Base-by-base conservation (phyloP, 169 alveolate genomes). In the Hammondia hammondi region DNA sequence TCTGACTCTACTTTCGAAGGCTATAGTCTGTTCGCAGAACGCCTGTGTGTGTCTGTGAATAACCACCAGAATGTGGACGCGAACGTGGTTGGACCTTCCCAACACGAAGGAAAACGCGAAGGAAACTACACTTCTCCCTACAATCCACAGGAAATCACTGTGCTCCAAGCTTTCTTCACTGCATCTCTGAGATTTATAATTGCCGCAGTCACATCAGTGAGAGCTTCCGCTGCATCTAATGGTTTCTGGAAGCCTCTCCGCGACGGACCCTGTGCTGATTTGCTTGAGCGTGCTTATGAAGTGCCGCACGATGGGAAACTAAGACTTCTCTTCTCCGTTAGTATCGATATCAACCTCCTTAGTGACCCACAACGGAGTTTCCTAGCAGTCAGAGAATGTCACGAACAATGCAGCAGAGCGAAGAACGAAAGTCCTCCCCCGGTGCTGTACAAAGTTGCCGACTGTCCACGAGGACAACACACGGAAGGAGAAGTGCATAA, bases 291-390 rank as follows among this genome's bases (percentile, higher is more conserved):
- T 77, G 87, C 87, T 12, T 32, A 37, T 21, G 87, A 77, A 32
- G 48, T 77, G 32, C 87, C 87, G 3, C 87, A 43, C 21, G 87
- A 77, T 32, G 87, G 87, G 7, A 77, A 32, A 21, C 87, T 77
- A 39, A 32, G 87, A 2, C 48, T 77, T 32, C 48, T 77, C 1
- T 77, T 77, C 46, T 37, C 87, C 6, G 9, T 37, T 29, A 21
- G 21, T 37, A 39, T 77, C 32, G 87, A 77, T 46, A 0, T 77
- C 2, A 6, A 39, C 21, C 39, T 77, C 56, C 87, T 77, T 17
- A 43, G 29, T 32, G 87, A 77, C 87, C 87, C 43, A 39, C 39
- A 32, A 17, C 87, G 27, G 24, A 17, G 48, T 39, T 77, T 77
- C 32, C 56, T 77, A 32, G 56, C 24, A 10, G 46, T 77, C 7